phyloP scores from a whole-genome alignment of 768 basidiomycete species.

The Tricholoma sp. region DNA sequence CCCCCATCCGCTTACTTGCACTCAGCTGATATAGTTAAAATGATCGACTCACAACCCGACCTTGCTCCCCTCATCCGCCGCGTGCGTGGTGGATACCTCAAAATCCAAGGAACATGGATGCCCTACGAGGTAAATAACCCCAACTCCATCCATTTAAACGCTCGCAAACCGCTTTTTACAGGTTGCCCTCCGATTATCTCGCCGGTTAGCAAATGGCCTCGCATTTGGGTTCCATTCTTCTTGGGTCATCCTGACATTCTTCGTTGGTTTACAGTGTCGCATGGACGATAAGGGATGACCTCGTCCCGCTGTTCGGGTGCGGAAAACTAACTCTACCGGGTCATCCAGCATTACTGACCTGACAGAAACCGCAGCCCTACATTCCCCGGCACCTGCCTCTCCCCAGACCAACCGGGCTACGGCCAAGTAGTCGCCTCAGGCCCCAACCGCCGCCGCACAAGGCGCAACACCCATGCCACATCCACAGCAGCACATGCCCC shows the following conservation, averaged over 20 bases:
- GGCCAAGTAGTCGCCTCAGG: conserved; percentile 72
- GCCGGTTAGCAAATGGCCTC: conserved; percentile 51
- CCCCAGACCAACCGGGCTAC: conserved; percentile 83
- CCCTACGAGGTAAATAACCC: conserved; percentile 66
- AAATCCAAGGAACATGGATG: conserved; percentile 95
- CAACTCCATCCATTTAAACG: background rate
- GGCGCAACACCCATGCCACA: conserved; percentile 44
- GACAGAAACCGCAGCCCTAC: conserved; percentile 49
- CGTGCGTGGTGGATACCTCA: conserved; percentile 83
- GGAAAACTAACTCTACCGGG: conserved; percentile 8
- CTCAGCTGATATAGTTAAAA: conserved; percentile 86
- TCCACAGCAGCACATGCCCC: conserved; percentile 12
- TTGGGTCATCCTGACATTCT: conserved; percentile 1
- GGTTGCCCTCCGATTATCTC: conserved; percentile 75
- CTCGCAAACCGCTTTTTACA: conserved; percentile 21
- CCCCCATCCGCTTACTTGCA: conserved; percentile 12
- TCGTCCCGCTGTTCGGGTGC: conserved; percentile 86
- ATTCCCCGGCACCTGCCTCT: conserved; percentile 78
- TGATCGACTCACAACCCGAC: conserved; percentile 89
- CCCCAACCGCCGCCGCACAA: conserved; percentile 55
- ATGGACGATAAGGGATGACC: conserved; percentile 82
- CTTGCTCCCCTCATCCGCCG: conserved; percentile 76
- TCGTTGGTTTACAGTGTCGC: conserved; percentile 53
- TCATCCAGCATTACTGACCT: conserved; percentile 8
- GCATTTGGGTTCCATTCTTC: conserved; percentile 3